These are phyloP conservation scores for Leishmania martiniquensis DNA, from an alignment of 208 protist species.

Conservation along the genomic window DNA sequence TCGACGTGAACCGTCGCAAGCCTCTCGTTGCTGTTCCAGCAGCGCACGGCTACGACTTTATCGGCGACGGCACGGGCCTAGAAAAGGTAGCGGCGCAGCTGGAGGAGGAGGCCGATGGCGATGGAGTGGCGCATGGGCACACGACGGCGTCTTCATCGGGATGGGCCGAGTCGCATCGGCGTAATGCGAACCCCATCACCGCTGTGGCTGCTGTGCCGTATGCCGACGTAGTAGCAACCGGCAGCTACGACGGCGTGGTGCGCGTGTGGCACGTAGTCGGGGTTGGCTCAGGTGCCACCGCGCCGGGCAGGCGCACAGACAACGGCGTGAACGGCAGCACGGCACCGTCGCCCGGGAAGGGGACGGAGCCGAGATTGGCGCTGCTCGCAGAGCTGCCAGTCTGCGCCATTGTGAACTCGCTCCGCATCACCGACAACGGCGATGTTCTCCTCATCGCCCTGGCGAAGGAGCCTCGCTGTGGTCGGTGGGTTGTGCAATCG, in stretches of 20 bases:
- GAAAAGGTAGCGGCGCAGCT: conserved; percentile 60
- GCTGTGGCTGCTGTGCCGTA: conserved; percentile 85
- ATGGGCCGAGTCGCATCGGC: neutral
- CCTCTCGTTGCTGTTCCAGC: conserved; percentile 63
- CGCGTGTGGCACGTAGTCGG: conserved; percentile 73
- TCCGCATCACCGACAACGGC: conserved; percentile 64
- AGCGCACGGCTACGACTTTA: conserved; percentile 80
- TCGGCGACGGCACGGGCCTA: conserved; percentile 86
- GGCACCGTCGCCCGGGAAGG: neutral
- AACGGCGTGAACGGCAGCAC: neutral
- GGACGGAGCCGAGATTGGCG: conserved; percentile 36
- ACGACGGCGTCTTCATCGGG: conserved; percentile 5
- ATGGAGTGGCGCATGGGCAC: neutral
- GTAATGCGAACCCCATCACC: conserved; percentile 83
- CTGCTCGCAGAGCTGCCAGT: conserved; percentile 73
- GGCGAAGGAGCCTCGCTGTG: conserved; percentile 82
- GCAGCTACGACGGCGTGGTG: conserved; percentile 89
- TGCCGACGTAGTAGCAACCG: conserved; percentile 78
- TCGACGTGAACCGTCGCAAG: conserved; percentile 81
- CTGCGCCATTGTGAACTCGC: conserved; percentile 67
- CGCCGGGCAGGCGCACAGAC: conserved; percentile 21
- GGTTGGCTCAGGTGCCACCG: conserved; percentile 25
- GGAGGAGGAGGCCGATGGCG: conserved; percentile 24
- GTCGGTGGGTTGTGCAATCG: conserved; percentile 85
- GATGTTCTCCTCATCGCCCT: conserved; percentile 59